Evolutionary conservation across 441 rosid species (phyloP).

Genomic region (Corymbia citriodora): DNA sequence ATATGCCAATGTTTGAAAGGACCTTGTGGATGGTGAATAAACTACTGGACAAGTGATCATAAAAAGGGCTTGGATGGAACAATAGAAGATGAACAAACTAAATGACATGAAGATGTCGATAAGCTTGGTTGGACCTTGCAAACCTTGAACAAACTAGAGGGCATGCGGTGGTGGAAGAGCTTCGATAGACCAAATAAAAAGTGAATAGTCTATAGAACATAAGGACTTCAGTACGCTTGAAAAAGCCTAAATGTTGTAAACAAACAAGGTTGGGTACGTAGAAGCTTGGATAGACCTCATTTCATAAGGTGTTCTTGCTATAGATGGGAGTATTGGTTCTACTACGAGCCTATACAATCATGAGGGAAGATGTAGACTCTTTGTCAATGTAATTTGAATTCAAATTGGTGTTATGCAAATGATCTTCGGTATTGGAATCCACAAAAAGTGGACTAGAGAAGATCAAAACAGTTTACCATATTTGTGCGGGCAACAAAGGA

Average conservation of each 20-base stretch:
- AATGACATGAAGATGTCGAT: not conserved
- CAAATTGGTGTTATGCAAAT: not conserved
- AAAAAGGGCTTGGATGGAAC: not conserved
- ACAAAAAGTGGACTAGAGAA: not conserved
- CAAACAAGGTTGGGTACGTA: not conserved
- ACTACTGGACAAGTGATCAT: not conserved
- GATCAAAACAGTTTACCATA: not conserved
- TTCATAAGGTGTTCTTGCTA: not conserved
- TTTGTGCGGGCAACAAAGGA: not conserved
- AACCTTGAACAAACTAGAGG: not conserved
- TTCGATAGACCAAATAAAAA: not conserved
- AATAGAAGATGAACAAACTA: not conserved
- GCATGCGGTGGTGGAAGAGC: not conserved
- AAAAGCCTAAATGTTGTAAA: not conserved
- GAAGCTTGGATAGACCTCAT: not conserved
- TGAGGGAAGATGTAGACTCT: not conserved
- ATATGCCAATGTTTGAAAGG: not conserved
- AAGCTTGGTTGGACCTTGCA: not conserved
- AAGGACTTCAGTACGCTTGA: not conserved
- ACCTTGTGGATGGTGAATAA: not conserved
- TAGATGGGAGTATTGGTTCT: not conserved
- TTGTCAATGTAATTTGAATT: not conserved
- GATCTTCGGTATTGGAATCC: not conserved
- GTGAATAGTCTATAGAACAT: not conserved
- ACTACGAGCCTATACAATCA: not conserved